Base-by-base conservation (phyloP, 2,329 filamentous ascomycete species). In the Mollisiaceae sp. region DNA sequence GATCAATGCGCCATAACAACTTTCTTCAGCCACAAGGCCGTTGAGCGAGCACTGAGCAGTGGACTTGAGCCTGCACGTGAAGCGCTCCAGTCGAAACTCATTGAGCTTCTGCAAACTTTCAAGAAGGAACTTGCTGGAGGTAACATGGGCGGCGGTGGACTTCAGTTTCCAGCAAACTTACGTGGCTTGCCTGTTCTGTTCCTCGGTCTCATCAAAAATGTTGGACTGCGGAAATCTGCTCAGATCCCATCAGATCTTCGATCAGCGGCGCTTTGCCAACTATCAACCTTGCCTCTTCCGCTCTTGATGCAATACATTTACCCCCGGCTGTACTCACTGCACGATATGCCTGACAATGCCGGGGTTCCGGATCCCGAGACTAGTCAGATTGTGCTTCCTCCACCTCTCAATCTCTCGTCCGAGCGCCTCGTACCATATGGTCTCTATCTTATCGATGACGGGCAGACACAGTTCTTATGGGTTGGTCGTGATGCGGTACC, bases 401-500 rank as follows among this genome's bases (percentile, higher is more conserved):
- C 92, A 4, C 84, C 92, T 0, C 75, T 92, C 74, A 97, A 97
- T 78, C 85, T 98, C 65, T 93, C 93, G 2, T 97, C 94, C 1
- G 93, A 94, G 78, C 88, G 91, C 56, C 86, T 99, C 59, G 92
- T 93, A 3, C 87, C 93, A 0, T 97, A 96, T 75, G 95, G 95
- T 35, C 82, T 99, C 20, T 99, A 99, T 79, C 86, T 99, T 65
- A 95, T 99, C 73, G 95, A 99, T 74, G 95, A 99, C 75, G 94
- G 94, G 2, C 94, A 97, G 79, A 97, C 93, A 6, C 95, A 99
- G 77, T 99, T 99, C 85, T 81, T 99, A 57, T 99, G 95, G 95
- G 86, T 98, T 22, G 95, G 95, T 15, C 89, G 94, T 41, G 94
- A 99, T 71, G 91, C 94, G 1, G 93, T 99, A 35, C 93, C 93